A percentile compares a stretch with the other conserved stretches of the same genome.
These are phyloP conservation scores for Beta lomatogona DNA, from an alignment of 179 eudicot genomes.

Conservation along the genomic window DNA sequence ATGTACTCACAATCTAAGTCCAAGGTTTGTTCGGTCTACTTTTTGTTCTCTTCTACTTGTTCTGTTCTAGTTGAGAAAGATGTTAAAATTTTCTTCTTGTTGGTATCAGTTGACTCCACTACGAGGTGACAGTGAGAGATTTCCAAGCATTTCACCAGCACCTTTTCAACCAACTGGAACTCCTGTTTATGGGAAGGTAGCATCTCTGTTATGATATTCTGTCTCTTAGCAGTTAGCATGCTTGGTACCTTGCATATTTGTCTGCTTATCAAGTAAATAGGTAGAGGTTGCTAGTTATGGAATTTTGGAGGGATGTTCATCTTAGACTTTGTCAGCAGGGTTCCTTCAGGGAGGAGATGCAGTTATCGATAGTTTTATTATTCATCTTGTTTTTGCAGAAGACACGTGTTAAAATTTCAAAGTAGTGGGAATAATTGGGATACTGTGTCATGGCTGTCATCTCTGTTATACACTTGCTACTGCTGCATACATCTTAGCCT, in stretches of 20 bases:
- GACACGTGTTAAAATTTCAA: not conserved
- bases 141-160: constrained; percentile 38
- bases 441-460: not conserved
- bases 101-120: constrained; percentile 50
- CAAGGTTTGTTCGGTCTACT: constrained; percentile 43
- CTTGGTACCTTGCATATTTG: not conserved
- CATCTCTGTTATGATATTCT: not conserved
- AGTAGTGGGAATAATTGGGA: not conserved
- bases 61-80: not conserved
- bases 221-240: not conserved
- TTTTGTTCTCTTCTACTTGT: not conserved
- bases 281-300: not conserved
- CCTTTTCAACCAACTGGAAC: constrained; percentile 50
- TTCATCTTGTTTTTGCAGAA: not conserved
- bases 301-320: constrained; percentile 4
- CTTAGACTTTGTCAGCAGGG: not conserved
- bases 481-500: not conserved
- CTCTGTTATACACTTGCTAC: not conserved
- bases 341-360: not conserved
- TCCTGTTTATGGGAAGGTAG: constrained; percentile 62
- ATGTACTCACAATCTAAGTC: constrained; percentile 56
- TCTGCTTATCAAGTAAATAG: too few relatives aligned
- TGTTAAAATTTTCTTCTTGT: constrained; percentile 8
- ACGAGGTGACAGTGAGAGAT: constrained; percentile 46
- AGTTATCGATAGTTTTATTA: not conserved